These are phyloP conservation scores for Sesbania bispinosa DNA, from an alignment of 306 rosid species.

Conservation along the genomic window DNA sequence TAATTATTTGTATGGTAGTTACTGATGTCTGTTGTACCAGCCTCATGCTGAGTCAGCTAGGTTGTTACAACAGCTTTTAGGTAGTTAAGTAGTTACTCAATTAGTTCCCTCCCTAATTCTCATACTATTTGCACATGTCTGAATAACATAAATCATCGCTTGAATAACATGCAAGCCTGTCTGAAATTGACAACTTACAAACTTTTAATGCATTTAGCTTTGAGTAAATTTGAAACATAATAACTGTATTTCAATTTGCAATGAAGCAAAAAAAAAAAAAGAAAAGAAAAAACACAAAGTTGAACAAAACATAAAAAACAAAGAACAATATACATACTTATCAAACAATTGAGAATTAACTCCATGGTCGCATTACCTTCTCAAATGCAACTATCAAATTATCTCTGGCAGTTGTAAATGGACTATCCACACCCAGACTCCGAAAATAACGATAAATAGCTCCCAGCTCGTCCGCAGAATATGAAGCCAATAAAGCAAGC, in stretches of 20 bases:
- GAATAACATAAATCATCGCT: not conserved
- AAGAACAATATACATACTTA: not conserved
- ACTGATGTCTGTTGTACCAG: not conserved
- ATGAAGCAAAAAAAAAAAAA: not conserved
- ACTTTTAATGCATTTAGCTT: not conserved
- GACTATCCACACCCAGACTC: conserved; percentile 86
- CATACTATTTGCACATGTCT: too few relatives aligned
- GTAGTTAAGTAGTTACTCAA: not conserved
- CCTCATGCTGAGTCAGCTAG: not conserved
- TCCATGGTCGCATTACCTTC: conserved; percentile 52
- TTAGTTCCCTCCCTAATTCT: not conserved
- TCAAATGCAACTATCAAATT: conserved; percentile 93
- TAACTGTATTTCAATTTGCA: not conserved
- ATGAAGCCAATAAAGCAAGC: conserved; percentile 97
- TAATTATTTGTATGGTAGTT: not conserved
- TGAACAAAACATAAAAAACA: conserved; percentile 2
- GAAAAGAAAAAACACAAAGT: not conserved
- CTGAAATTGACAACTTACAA: not conserved
- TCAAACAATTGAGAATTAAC: conserved; percentile 7
- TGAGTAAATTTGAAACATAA: conserved; percentile 3
- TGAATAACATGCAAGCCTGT: not conserved
- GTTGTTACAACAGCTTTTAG: not conserved
- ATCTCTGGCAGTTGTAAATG: conserved; percentile 94
- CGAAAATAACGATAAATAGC: conserved; percentile 88
- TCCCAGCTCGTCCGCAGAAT: conserved; percentile 76